Evolutionary conservation across 78 protist species (phyloP), one percentile per base, ranked within the genome.

Genomic region (Tieghemostelium lacteum): DNA sequence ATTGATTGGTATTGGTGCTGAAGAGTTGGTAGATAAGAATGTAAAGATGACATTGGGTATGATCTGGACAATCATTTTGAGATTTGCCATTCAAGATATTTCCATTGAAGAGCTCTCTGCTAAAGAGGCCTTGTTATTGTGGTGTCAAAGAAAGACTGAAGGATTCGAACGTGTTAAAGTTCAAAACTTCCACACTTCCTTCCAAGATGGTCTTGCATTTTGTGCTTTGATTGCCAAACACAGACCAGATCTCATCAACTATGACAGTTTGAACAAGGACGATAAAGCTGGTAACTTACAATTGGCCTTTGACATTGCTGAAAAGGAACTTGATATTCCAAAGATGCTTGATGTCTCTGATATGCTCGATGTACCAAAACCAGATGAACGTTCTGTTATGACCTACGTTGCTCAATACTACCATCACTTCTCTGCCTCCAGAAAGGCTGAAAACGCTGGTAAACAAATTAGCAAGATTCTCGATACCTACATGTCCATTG

Each of bases 381-480:
- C 97, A 60, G 97, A 96, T 83, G 97, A 94, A 58, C 62, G 86
- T 57, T 94, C 96, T 1, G 86, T 96, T 62, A 96, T 96, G 96
- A 96, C 96, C 31, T 94, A 88, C 65, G 93, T 94, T 33, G 92
- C 92, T 31, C 92, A 93, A 75, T 95, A 62, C 86, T 94, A 75
- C 87, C 95, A 95, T 71, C 73, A 72, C 55, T 95, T 95, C 39
- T 77, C 95, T 58, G 67, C 94, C 65, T 39, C 63, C 28, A 34
- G 70, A 36, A 73, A 95, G 66, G 76, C 73, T 64, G 93, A 94
- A 50, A 20, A 42, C 29, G 94, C 95, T 24, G 97, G 93, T 54
- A 61, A 73, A 69, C 93, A 89, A 52, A 78, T 95, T 36, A 6
- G 75, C 57, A 91, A 80, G 57, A 73, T 89, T 20, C 62, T 85